Evolutionary conservation across 768 basidiomycete genomes (phyloP).

Genomic region (Boletus sp.): DNA sequence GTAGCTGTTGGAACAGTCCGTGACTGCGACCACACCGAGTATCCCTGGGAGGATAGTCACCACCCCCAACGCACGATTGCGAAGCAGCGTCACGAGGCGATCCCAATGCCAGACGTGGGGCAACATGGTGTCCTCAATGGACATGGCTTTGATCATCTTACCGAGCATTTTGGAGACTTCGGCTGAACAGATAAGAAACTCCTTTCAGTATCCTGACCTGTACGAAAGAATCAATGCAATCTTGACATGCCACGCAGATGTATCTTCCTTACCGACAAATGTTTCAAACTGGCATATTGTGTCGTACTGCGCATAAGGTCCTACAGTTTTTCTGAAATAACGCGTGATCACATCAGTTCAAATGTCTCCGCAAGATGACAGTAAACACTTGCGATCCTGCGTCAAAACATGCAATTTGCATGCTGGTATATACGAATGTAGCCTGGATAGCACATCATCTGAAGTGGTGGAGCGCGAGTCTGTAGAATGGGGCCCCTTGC

Average conservation of each 20-base stretch:
- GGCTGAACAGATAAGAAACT: too few relatives aligned
- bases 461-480: too few relatives aligned
- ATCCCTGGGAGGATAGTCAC: neutral
- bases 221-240: too few relatives aligned
- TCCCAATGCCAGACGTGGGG: neutral
- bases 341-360: neutral
- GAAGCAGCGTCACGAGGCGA: neutral
- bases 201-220: too few relatives aligned
- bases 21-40: neutral
- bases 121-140: neutral
- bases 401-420: slow-evolving; percentile 21
- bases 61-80: neutral
- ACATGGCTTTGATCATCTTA: neutral
- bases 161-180: too few relatives aligned
- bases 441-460: neutral
- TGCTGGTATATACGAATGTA: slow-evolving; percentile 21
- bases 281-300: too few relatives aligned
- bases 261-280: too few relatives aligned
- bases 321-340: neutral
- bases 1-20: neutral
- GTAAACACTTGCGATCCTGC: slow-evolving; percentile 9
- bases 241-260: too few relatives aligned
- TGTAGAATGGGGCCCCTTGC: too few relatives aligned
- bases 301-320: too few relatives aligned
- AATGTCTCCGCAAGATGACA: neutral